Conservation (phyloP, 2,329 filamentous ascomycete genomes). For the Sporothrix luriei region DNA sequence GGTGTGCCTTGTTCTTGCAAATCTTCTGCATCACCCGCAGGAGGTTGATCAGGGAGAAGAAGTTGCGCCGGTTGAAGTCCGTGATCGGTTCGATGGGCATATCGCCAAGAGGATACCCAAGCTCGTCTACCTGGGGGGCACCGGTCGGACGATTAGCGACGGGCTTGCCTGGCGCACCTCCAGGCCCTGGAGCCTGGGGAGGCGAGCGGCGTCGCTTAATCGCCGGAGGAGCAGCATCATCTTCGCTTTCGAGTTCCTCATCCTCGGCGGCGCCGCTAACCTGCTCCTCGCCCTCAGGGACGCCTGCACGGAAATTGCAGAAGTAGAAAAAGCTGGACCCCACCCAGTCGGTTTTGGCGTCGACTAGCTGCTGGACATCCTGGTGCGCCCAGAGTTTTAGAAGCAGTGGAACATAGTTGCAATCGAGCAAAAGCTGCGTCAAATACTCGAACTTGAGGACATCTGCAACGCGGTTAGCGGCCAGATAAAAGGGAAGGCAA, state of each 20-base stretch:
- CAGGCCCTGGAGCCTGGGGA: background rate
- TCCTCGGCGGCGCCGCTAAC: conserved; percentile 43
- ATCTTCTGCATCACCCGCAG: conserved; percentile 96
- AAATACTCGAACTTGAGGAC: conserved; percentile 95
- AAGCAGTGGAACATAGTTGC: conserved; percentile 89
- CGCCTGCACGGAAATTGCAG: conserved; percentile 66
- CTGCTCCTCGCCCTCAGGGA: conserved; percentile 32
- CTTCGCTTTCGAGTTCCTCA: conserved; percentile 59
- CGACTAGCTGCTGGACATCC: conserved; percentile 86
- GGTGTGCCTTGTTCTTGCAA: conserved; percentile 92
- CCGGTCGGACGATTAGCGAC: background rate
- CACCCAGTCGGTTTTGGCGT: conserved; percentile 78
- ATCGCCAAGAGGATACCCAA: conserved; percentile 75
- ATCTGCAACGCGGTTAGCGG: conserved; percentile 55
- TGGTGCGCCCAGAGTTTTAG: conserved; percentile 93
- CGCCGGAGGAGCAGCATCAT: conserved; percentile 82
- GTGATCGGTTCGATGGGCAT: conserved; percentile 78
- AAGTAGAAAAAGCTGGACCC: conserved; percentile 89
- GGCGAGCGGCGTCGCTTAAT: conserved; percentile 64
- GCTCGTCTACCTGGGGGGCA: conserved; percentile 73
- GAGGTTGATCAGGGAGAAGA: conserved; percentile 94
- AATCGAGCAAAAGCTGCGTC: conserved; percentile 88
- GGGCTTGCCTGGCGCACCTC: background rate
- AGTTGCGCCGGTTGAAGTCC: conserved; percentile 88
- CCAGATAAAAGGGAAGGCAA: conserved; percentile 30